Percentiles rank a stretch among this genome's conserved stretches.
phyloP scores from a whole-genome alignment of 2,329 filamentous ascomycete genomes.

The Sclerotinia subarctica region DNA sequence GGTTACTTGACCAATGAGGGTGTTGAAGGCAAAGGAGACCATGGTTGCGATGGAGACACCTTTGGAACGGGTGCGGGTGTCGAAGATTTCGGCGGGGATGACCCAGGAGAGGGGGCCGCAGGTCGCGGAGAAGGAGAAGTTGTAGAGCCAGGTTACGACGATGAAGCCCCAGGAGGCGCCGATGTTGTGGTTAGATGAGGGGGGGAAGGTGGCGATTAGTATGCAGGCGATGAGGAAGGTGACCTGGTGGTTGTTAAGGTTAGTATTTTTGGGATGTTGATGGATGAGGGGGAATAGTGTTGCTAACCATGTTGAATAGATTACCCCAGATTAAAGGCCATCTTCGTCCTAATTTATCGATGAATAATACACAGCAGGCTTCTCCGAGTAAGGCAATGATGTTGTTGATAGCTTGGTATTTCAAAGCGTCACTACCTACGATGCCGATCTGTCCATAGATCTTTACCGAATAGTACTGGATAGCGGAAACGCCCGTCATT shows the following conservation, averaged over 20 bases:
- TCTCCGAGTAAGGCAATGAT: conserved; percentile 60
- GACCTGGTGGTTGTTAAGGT: conserved; percentile 30
- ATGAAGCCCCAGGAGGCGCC: conserved; percentile 69
- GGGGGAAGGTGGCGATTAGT: conserved; percentile 56
- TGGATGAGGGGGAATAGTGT: not conserved
- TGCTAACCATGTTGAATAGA: conserved; percentile 56
- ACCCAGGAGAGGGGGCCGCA: conserved; percentile 61
- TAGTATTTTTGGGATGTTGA: not conserved
- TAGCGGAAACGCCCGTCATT: conserved; percentile 64
- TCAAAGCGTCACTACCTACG: conserved; percentile 51
- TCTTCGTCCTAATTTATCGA: conserved; percentile 68
- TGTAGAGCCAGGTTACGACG: conserved; percentile 69
- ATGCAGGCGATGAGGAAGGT: conserved; percentile 64
- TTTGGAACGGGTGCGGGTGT: conserved; percentile 70
- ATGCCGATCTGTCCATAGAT: conserved; percentile 62
- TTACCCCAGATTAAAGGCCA: conserved; percentile 72
- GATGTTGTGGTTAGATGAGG: conserved; percentile 48
- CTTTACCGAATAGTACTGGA: conserved; percentile 59
- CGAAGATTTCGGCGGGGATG: conserved; percentile 64
- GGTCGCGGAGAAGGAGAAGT: conserved; percentile 69
- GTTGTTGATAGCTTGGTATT: conserved; percentile 64
- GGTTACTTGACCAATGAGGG: conserved; percentile 69
- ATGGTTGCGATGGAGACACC: conserved; percentile 73
- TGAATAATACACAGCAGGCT: conserved; percentile 56
- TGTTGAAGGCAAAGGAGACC: conserved; percentile 72